Percentiles rank a stretch among this genome's conserved stretches.
Evolutionary conservation across 2,329 filamentous ascomycete genomes (phyloP).

Genomic region (Dactylellina leptospora): DNA sequence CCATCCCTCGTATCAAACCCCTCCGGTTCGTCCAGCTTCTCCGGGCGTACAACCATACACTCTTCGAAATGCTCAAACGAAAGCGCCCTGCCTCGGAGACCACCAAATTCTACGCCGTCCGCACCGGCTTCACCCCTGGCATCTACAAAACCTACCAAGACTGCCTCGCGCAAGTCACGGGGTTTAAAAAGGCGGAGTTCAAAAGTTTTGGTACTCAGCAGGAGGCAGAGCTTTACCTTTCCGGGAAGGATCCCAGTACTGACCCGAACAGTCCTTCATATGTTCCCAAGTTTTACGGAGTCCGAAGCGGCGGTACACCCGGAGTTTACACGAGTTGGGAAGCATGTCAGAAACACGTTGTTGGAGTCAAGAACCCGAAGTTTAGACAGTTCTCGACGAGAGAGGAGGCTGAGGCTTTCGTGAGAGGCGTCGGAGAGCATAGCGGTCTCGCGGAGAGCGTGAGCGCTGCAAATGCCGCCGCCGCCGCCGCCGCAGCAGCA

Average conservation of each 20-base stretch:
- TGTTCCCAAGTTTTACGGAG: constrained; percentile 70
- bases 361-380: constrained; percentile 72
- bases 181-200: constrained; percentile 63
- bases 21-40: constrained; percentile 20
- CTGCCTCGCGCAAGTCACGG: constrained; percentile 70
- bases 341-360: constrained; percentile 70
- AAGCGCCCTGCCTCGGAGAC: constrained; percentile 52
- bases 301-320: constrained; percentile 67
- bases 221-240: constrained; percentile 56
- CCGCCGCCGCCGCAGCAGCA: constrained; percentile 21
- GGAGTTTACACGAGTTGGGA: constrained; percentile 71
- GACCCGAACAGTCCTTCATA: constrained; percentile 57
- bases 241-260: constrained; percentile 56
- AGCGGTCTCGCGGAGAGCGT: constrained; percentile 59
- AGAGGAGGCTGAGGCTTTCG: constrained; percentile 74
- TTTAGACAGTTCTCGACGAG: constrained; percentile 64
- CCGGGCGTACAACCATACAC: constrained; percentile 33
- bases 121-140: constrained; percentile 68
- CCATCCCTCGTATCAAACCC: constrained; percentile 33
- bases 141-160: constrained; percentile 72
- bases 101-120: constrained; percentile 72
- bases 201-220: constrained; percentile 57
- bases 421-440: constrained; percentile 63
- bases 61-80: constrained; percentile 48
- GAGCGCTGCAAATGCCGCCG: constrained; percentile 48